Evolutionary conservation across 2,329 filamentous ascomycete genomes (phyloP), one percentile per base, ranked within the genome.

Genomic region (Pseudocercospora eumusae): DNA sequence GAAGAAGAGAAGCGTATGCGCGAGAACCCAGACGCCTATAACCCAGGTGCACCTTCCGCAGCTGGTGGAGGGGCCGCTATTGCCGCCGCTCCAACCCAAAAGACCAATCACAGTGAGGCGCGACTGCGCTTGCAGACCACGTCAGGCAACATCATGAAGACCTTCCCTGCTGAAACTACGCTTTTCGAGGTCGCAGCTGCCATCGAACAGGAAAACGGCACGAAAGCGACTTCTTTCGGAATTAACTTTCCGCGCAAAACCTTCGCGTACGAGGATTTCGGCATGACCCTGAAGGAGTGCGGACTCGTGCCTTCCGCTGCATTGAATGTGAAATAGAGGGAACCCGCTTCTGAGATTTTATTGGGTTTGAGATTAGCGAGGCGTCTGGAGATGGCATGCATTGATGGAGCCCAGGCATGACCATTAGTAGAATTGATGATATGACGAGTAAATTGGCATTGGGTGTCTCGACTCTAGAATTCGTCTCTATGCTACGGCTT

Each of bases 231-330:
- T 23, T 92, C 86, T 69, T 97, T 99, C 74, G 86, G 88, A 1
- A 90, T 89, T 70, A 97, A 88, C 20, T 98, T 96, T 71, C 95
- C 95, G 0, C 87, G 86, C 73, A 96, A 97, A 81, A 85, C 86
- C 0, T 98, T 89, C 66, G 78, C 83, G 65, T 73, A 20, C 75
- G 82, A 66, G 69, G 95, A 96, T 75, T 92, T 97, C 72, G 91
- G 91, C 36, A 89, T 95, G 83, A 95, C 93, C 4, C 78, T 99
- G 60, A 96, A 96, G 79, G 95, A 99, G 77, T 90, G 93, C 15
- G 93, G 93, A 0, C 79, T 97, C 64, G 88, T 93, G 3, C 95
- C 95, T 5, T 96, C 91, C 65, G 92, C 93, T n/a, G 93, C 91
- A 52, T 80, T 99, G 69, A 57, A 59, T 28, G 59, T 60, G 50